A percentile compares a stretch with the other conserved stretches of the same genome.
Evolutionary conservation across 2,329 filamentous ascomycete species (phyloP).

Genomic region (Cercospora canescens): DNA sequence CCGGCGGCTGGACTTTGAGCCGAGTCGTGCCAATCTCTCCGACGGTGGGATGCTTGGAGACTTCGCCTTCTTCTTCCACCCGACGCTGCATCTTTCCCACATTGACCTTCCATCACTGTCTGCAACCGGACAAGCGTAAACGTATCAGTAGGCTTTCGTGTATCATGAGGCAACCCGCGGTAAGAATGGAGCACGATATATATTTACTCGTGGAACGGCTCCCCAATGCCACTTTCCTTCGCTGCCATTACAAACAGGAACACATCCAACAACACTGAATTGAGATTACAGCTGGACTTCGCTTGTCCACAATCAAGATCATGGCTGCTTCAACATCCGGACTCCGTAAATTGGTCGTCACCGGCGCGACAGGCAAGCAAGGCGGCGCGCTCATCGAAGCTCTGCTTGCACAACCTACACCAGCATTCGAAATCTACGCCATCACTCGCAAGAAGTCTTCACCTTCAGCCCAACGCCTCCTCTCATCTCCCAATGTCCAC

Average conservation of each 20-base stretch:
- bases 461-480: constrained; percentile 51
- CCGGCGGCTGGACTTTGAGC: background rate
- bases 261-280: background rate
- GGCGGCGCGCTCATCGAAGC: constrained; percentile 47
- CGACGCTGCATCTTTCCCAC: background rate
- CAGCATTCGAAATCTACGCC: constrained; percentile 52
- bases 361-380: constrained; percentile 50
- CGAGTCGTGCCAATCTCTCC: background rate
- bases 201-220: background rate
- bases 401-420: constrained; percentile 38
- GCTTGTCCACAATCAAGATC: background rate
- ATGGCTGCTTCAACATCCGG: constrained; percentile 9
- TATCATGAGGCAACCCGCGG: background rate
- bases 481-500: constrained; percentile 48
- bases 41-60: background rate
- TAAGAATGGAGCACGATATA: background rate
- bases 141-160: background rate
- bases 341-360: constrained; percentile 39
- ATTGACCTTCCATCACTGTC: background rate
- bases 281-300: background rate
- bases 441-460: constrained; percentile 60
- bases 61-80: background rate
- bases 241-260: background rate
- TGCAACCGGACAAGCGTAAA: background rate
- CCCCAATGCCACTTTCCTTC: background rate